Percentiles rank a stretch among this genome's conserved stretches.
These are phyloP conservation scores for Eimeria sp. DNA, from an alignment of 169 alveolate genomes.

Conservation along the genomic window DNA sequence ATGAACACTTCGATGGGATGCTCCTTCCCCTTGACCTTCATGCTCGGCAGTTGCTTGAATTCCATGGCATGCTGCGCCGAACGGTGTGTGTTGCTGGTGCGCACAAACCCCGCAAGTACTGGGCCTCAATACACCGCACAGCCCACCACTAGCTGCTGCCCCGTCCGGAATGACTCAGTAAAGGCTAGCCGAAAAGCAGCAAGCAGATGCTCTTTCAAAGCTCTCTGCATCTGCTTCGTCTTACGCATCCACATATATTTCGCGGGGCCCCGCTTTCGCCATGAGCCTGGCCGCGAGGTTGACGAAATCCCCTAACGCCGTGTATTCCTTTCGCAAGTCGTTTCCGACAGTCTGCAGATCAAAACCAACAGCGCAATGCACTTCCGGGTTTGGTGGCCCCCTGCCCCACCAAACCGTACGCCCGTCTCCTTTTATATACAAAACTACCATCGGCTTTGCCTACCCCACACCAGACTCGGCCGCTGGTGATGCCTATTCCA, in stretches of 20 bases:
- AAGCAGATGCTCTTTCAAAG: background rate
- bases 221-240: background rate
- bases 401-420: background rate
- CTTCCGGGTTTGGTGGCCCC: background rate
- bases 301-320: slow-evolving; percentile 92
- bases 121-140: background rate
- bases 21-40: slow-evolving; percentile 85
- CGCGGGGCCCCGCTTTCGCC: slow-evolving; percentile 88
- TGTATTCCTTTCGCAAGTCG: slow-evolving; percentile 89
- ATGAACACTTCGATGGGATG: slow-evolving; percentile 79
- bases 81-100: slow-evolving; percentile 84
- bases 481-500: slow-evolving; percentile 89
- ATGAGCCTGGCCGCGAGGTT: slow-evolving; percentile 90
- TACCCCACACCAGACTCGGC: slow-evolving; percentile 92
- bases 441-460: background rate
- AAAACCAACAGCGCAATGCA: slow-evolving; percentile 42
- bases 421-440: background rate
- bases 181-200: background rate
- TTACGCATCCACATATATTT: slow-evolving; percentile 85
- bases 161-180: background rate
- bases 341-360: slow-evolving; percentile 87
- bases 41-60: slow-evolving; percentile 81
- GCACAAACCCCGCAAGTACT: slow-evolving; percentile 2
- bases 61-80: slow-evolving; percentile 84
- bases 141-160: background rate